A percentile compares a stretch with the other conserved stretches of the same genome.
Conservation (phyloP, 352 stramenopile genomes). For the Phytopythium oedochilum region DNA sequence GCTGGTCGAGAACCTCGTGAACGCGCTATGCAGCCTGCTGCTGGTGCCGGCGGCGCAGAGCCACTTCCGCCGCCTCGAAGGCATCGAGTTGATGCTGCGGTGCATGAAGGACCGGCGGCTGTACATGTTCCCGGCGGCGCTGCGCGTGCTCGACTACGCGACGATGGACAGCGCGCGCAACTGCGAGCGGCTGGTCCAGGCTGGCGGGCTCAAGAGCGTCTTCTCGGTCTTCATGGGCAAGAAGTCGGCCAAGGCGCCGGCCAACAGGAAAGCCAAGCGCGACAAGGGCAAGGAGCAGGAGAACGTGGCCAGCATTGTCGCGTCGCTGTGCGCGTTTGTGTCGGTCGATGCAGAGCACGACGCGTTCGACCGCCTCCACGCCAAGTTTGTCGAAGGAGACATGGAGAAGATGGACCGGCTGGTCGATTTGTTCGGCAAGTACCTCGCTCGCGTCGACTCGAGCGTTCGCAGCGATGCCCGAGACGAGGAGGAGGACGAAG, state of each 20-base stretch:
- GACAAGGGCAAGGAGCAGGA: conserved; percentile 61
- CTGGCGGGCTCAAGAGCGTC: conserved; percentile 52
- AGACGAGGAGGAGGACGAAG: conserved; percentile 18
- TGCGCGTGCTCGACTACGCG: conserved; percentile 57
- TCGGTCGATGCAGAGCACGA: conserved; percentile 40
- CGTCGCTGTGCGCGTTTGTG: conserved; percentile 58
- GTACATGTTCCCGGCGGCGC: conserved; percentile 47
- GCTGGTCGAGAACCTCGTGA: conserved; percentile 92
- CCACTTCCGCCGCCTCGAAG: conserved; percentile 73
- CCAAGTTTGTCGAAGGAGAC: conserved; percentile 79
- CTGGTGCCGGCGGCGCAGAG: conserved; percentile 35
- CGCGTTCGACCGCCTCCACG: conserved; percentile 59
- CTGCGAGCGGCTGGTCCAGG: conserved; percentile 65
- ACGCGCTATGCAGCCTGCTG: conserved; percentile 81
- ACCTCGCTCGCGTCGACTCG: conserved; percentile 49
- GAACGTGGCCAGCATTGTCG: conserved; percentile 57
- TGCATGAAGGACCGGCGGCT: conserved; percentile 88
- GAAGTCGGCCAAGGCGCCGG: conserved; percentile 23
- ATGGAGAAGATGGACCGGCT: conserved; percentile 82
- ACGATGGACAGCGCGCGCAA: conserved; percentile 54
- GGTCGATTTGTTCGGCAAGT: conserved; percentile 74
- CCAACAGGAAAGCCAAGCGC: conserved; percentile 18
- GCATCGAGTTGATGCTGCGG: conserved; percentile 91
- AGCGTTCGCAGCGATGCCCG: conserved; percentile 8
- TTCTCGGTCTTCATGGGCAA: conserved; percentile 80